phyloP scores from a whole-genome alignment of 352 stramenopile genomes.

The Phytophthora ohioensis region DNA sequence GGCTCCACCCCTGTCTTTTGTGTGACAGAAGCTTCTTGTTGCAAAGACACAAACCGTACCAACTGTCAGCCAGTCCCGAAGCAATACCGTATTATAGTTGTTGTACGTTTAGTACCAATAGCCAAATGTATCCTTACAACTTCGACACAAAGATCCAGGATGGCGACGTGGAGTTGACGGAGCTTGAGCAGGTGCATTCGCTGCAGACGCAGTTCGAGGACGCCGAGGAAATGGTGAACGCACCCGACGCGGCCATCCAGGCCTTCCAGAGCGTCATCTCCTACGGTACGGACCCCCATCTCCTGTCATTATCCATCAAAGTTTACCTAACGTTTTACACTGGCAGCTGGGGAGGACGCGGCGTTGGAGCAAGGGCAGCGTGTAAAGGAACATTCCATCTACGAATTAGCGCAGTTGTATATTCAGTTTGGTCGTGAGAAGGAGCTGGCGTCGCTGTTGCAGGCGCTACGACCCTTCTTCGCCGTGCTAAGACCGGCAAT shows the following conservation, averaged over 20 bases:
- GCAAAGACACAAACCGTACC: neutral
- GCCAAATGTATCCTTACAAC: too few relatives aligned
- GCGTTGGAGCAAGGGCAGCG: constrained; percentile 82
- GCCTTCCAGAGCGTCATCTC: constrained; percentile 77
- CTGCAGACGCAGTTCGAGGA: constrained; percentile 83
- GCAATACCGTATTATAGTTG: too few relatives aligned
- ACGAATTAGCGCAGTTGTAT: constrained; percentile 94
- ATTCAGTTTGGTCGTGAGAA: constrained; percentile 90
- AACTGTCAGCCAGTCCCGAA: too few relatives aligned
- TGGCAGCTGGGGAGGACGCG: constrained; percentile 52
- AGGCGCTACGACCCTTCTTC: constrained; percentile 94
- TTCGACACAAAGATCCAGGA: too few relatives aligned
- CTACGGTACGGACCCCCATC: constrained; percentile 38
- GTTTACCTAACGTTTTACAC: too few relatives aligned
- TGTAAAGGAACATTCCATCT: constrained; percentile 97
- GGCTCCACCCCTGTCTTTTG: neutral
- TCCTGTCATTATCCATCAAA: too few relatives aligned
- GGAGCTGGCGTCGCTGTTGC: constrained; percentile 87
- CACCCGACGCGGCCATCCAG: constrained; percentile 62
- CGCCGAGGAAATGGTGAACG: constrained; percentile 62
- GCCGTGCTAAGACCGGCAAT: constrained; percentile 96
- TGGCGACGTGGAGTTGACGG: constrained; percentile 78
- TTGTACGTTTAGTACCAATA: too few relatives aligned
- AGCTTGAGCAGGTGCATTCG: constrained; percentile 69
- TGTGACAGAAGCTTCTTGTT: constrained; percentile 6